Percentiles rank a stretch among this genome's conserved stretches.
These are phyloP conservation scores for Galerina marginata DNA, from an alignment of 768 basidiomycete genomes.

Conservation along the genomic window DNA sequence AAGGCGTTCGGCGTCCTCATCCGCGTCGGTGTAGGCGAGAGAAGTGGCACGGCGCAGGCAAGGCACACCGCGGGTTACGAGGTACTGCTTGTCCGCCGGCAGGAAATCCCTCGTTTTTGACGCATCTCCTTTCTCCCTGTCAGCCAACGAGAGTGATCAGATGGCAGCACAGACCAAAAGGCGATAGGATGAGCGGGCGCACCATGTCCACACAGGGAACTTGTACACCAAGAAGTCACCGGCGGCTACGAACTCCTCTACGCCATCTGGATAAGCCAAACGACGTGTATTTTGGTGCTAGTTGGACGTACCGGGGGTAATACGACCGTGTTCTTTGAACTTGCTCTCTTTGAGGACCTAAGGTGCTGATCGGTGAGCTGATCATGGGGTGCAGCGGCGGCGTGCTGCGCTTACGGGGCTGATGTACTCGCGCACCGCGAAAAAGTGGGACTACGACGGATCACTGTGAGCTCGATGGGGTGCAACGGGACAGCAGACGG, in stretches of 20 bases:
- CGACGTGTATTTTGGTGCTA: slow-evolving; percentile 18
- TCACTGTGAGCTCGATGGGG: slow-evolving; percentile 1
- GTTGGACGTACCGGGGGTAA: slow-evolving; percentile 78
- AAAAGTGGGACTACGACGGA: slow-evolving; percentile 78
- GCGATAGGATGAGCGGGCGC: slow-evolving; percentile 28
- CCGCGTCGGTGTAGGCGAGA: slow-evolving; percentile 91
- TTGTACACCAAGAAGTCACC: slow-evolving; percentile 98
- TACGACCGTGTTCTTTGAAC: slow-evolving; percentile 98
- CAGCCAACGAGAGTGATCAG: slow-evolving; percentile 3
- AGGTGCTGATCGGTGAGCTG: slow-evolving; percentile 34
- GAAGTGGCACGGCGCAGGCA: slow-evolving; percentile 93
- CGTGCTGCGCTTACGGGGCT: slow-evolving; percentile 65
- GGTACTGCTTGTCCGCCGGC: slow-evolving; percentile 95
- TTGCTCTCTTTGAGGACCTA: slow-evolving; percentile 97
- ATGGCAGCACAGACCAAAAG: neutral
- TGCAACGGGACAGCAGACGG: slow-evolving; percentile 2
- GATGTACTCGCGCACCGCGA: slow-evolving; percentile 93
- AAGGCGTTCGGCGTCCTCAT: slow-evolving; percentile 94
- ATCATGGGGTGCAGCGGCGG: slow-evolving; percentile 19
- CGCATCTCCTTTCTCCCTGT: slow-evolving; percentile 92
- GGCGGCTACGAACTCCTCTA: slow-evolving; percentile 97
- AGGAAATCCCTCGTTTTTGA: slow-evolving; percentile 89
- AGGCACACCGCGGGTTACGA: slow-evolving; percentile 94
- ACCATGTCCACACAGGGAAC: slow-evolving; percentile 99
- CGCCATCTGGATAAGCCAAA: slow-evolving; percentile 17